Conservation (phyloP, 768 basidiomycete genomes). For the Rhizopogon sp. region DNA sequence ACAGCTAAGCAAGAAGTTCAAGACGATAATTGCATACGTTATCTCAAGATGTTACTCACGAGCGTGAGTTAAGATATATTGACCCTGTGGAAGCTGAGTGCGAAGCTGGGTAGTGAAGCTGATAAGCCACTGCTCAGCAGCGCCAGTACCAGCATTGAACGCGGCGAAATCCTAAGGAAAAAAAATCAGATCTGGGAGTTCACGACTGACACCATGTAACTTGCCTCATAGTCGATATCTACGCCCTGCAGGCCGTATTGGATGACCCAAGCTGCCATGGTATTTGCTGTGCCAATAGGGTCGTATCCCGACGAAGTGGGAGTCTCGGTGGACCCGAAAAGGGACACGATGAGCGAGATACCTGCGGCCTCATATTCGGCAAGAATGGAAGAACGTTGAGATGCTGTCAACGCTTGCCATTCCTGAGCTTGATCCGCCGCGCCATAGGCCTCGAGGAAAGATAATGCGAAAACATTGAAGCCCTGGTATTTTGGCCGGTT, state of each 20-base stretch:
- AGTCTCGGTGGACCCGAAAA: constrained; percentile 40
- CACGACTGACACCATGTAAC: background rate
- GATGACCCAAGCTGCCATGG: constrained; percentile 41
- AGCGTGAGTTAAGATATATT: constrained; percentile 31
- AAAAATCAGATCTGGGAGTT: background rate
- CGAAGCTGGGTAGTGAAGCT: constrained; percentile 30
- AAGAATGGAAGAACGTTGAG: constrained; percentile 36
- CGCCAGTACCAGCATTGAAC: constrained; percentile 30
- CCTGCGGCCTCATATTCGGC: constrained; percentile 49
- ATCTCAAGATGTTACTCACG: constrained; percentile 18
- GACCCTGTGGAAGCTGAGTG: constrained; percentile 23
- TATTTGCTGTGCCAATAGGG: constrained; percentile 34
- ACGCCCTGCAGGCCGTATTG: constrained; percentile 46
- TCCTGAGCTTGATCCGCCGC: constrained; percentile 40
- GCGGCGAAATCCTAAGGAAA: constrained; percentile 26
- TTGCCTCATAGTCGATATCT: constrained; percentile 49
- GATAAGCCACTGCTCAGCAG: constrained; percentile 30
- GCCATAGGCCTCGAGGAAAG: constrained; percentile 38
- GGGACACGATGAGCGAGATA: constrained; percentile 53
- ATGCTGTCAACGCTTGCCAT: constrained; percentile 36
- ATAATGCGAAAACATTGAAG: constrained; percentile 27
- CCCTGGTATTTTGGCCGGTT: background rate
- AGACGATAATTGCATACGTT: too few relatives aligned
- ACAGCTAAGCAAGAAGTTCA: constrained; percentile 24
- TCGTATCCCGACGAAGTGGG: constrained; percentile 39